Evolutionary conservation across 2,329 filamentous ascomycete species (phyloP), one percentile per base, ranked within the genome.

Genomic region (Talaromyces piceae): DNA sequence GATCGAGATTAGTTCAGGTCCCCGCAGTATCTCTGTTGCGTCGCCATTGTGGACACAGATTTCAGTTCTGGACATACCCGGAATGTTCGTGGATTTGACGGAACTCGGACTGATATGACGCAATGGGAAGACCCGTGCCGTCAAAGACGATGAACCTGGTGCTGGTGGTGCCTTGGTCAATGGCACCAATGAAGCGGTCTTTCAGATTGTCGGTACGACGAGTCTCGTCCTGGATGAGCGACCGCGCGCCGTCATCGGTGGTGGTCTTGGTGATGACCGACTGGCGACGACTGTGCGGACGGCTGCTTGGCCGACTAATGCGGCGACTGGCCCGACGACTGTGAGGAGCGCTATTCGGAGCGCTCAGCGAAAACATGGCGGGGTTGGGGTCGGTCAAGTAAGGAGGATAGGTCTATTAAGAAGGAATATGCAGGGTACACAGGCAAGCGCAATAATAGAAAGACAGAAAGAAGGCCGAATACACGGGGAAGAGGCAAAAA

Each of bases 101-200:
- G 63, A 95, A 91, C 67, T 94, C 88, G 58, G 91, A 83, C 71
- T 95, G 90, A 66, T 95, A 88, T 59, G 83, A 84, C 31, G 87
- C 88, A 41, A 93, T 80, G 3, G 87, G 87, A 53, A 86, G 82
- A 50, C 90, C 89, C 39, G 80, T 73, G 57, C 82, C 82, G 69
- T 95, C 84, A 73, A 95, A 95, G 64, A 96, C 91, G 60, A 95
- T 80, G 71, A 95, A 95, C 31, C 90, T 81, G 28, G 89, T 88
- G 53, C 87, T 91, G 27, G 90, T 95, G 11, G 90, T 95, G 53
- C 90, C 90, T 63, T 94, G 88, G 65, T 95, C 90, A 65, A 95
- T 91, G 59, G 87, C 88, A 54, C 89, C 90, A 54, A 95, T 84
- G 63, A 88, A 95, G 44, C 58, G 66, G 28, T 68, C 59, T 51